Evolutionary conservation across 352 stramenopile genomes (phyloP), one percentile per base, ranked within the genome.

Genomic region (Globisporangium cystogenes): DNA sequence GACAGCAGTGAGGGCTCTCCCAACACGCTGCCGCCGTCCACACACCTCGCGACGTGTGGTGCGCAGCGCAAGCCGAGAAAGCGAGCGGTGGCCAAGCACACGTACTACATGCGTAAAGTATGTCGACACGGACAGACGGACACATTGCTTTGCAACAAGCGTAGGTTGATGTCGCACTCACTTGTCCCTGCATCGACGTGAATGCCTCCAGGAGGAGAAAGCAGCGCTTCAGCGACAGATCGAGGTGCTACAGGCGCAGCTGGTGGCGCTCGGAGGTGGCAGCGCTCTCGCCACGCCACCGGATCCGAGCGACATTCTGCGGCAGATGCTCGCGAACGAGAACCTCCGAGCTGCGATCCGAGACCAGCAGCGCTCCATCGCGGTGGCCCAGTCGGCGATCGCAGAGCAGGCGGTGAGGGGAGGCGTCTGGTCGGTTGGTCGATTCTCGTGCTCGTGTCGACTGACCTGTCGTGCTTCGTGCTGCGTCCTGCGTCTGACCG

Each of bases 141-240:
- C n/a, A n/a, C n/a, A n/a, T n/a, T n/a, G n/a, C n/a, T n/a, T n/a
- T n/a, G n/a, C n/a, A n/a, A n/a, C n/a, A n/a, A n/a, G 31, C 8
- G 6, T 3, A 15, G 31, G 31, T 36, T 12, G 31, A 4, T 4
- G 4, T 36, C 31, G 11, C 31, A 12, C 31, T 36, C 31, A 15
- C 14, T n/a, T n/a, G n/a, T n/a, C n/a, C n/a, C 14, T 18, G 7
- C 20, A 47, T 41, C 48, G 4, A 23, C 16, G 12, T 37, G 7
- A 12, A 35, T 11, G 10, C 26, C n/a, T n/a, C n/a, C 27, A 67
- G 64, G 70, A 80, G 63, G 74, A 75, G 59, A 75, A 76, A 48
- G 67, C 65, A 4, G 45, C 68, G 55, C 57, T 80, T 20, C 48
- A 65, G 48, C 57, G 59, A 15, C 59, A 80, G 26, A 37, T 76